A percentile compares a stretch with the other conserved stretches of the same genome.
Evolutionary conservation across 2,329 filamentous ascomycete species (phyloP).

Genomic region (Penicillium psychrosexuale): DNA sequence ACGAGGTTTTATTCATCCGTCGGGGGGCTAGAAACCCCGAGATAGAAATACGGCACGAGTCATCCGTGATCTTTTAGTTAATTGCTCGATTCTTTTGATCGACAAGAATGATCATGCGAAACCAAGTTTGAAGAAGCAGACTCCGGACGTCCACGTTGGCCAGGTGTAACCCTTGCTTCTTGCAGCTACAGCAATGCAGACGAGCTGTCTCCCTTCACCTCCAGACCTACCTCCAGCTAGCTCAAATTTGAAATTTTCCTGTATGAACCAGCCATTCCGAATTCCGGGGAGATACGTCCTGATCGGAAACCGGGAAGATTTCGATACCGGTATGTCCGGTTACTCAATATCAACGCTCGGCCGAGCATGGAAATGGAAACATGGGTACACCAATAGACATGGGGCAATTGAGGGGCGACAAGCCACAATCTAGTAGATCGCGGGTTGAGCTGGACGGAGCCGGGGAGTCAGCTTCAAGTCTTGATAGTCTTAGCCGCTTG

Average conservation of each 20-base stretch:
- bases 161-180: conserved; percentile 8
- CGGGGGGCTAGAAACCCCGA: not conserved
- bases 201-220: conserved; percentile 3
- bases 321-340: not conserved
- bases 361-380: not conserved
- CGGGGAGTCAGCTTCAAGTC: not conserved
- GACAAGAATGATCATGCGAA: conserved; percentile 2
- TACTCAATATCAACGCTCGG: not conserved
- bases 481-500: conserved; percentile 6
- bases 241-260: not conserved
- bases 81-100: not conserved
- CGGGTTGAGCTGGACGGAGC: not conserved
- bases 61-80: conserved; percentile 12
- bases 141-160: conserved; percentile 5
- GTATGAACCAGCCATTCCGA: not conserved
- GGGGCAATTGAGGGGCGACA: conserved; percentile 1
- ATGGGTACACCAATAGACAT: conserved; percentile 5
- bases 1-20: not conserved
- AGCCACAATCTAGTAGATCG: conserved; percentile 11
- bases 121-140: not conserved
- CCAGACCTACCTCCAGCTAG: not conserved
- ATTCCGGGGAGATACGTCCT: not conserved
- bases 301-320: not conserved
- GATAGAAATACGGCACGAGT: not conserved
- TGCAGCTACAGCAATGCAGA: not conserved